phyloP scores from a whole-genome alignment of 2,329 filamentous ascomycete species.

The Scytalidium lignicola region DNA sequence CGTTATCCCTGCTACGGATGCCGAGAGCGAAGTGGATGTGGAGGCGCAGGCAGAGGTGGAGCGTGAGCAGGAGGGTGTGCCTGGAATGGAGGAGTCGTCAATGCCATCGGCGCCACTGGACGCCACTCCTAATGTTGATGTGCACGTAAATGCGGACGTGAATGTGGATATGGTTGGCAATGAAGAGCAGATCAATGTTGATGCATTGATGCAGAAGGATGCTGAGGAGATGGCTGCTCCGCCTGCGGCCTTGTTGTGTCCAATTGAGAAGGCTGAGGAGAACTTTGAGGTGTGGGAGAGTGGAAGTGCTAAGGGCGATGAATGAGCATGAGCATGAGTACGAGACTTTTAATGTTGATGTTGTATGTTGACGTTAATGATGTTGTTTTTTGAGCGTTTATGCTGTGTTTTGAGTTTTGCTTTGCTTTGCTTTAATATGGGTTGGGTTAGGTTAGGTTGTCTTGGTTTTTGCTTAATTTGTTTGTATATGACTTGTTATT shows the following conservation, averaged over 20 bases:
- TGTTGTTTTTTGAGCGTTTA: no score
- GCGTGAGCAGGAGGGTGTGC: slow-evolving; percentile 11
- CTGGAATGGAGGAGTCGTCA: slow-evolving; percentile 5
- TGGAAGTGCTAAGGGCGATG: slow-evolving; percentile 54
- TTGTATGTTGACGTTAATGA: background rate
- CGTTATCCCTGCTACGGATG: slow-evolving; percentile 53
- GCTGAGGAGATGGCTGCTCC: slow-evolving; percentile 28
- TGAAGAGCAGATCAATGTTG: slow-evolving; percentile 23
- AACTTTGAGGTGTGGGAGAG: slow-evolving; percentile 69
- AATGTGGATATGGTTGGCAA: no score
- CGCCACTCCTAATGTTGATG: slow-evolving; percentile 20
- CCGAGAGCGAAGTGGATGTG: slow-evolving; percentile 37
- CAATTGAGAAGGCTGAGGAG: slow-evolving; percentile 54
- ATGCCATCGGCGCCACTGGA: slow-evolving; percentile 17
- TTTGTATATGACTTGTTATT: no score
- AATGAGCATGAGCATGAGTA: slow-evolving; percentile 9
- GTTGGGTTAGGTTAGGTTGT: no score
- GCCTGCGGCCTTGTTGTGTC: slow-evolving; percentile 44
- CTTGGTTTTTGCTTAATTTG: no score
- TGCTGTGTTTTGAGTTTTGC: no score
- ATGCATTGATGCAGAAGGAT: slow-evolving; percentile 34
- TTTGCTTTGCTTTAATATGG: no score
- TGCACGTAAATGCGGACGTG: slow-evolving; percentile 24
- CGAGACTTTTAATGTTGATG: no score
- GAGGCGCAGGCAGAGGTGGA: background rate